Conservation (phyloP, 768 basidiomycete species). For the Guyanaporus albipodus region DNA sequence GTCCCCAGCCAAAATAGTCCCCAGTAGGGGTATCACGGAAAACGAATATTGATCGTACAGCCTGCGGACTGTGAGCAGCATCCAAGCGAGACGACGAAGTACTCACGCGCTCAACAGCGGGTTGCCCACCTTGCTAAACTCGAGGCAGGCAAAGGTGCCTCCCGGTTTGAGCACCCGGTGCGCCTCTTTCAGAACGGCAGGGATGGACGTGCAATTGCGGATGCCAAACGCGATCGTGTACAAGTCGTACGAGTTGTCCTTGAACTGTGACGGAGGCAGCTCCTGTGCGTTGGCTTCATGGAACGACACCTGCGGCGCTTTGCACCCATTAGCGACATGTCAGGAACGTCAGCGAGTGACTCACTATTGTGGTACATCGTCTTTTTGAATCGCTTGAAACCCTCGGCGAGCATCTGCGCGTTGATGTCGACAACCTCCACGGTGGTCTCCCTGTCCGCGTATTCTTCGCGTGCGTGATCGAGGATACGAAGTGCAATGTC, state of each 20-base stretch:
- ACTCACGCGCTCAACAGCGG: slow-evolving; percentile 83
- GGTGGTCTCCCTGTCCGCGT: slow-evolving; percentile 83
- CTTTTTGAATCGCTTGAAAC: slow-evolving; percentile 84
- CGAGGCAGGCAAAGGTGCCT: slow-evolving; percentile 91
- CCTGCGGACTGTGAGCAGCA: slow-evolving; percentile 39
- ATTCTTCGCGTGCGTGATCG: slow-evolving; percentile 84
- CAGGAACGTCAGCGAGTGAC: slow-evolving; percentile 16
- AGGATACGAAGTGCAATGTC: slow-evolving; percentile 95
- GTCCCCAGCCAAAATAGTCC: slow-evolving; percentile 96
- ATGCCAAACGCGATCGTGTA: slow-evolving; percentile 99
- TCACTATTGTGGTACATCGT: slow-evolving; percentile 98
- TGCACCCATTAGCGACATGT: slow-evolving; percentile 1
- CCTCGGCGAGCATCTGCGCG: slow-evolving; percentile 91
- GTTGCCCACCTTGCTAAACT: slow-evolving; percentile 91
- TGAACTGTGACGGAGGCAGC: slow-evolving; percentile 62
- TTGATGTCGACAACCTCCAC: slow-evolving; percentile 96
- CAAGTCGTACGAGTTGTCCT: slow-evolving; percentile 82
- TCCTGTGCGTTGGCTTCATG: slow-evolving; percentile 90
- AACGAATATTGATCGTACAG: slow-evolving; percentile 95
- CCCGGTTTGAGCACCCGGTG: slow-evolving; percentile 94
- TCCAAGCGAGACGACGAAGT: background rate
- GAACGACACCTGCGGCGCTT: slow-evolving; percentile 91
- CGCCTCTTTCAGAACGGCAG: slow-evolving; percentile 83
- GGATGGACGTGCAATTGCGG: slow-evolving; percentile 92
- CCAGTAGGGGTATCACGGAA: slow-evolving; percentile 88